Percentiles rank a stretch among this genome's conserved stretches.
phyloP scores from a whole-genome alignment of 305 asterid genomes.

The Fraxinus sp. region DNA sequence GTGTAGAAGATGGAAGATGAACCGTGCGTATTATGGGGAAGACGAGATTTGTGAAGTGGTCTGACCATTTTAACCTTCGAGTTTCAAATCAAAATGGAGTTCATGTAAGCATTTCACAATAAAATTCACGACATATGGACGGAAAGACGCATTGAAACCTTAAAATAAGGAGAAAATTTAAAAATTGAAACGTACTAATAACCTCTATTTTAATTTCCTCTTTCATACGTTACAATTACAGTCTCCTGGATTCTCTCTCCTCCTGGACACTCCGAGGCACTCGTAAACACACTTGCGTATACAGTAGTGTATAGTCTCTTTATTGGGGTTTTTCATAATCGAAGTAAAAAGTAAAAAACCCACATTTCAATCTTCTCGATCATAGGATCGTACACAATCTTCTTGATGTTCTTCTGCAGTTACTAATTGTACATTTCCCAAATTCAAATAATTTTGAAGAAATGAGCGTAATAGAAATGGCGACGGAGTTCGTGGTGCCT shows the following conservation, averaged over 20 bases:
- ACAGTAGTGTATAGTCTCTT: too few species aligned
- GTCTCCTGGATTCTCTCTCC: neutral
- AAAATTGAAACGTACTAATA: too few species aligned
- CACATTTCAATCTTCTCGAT: neutral
- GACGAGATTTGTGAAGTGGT: too few species aligned
- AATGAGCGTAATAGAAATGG: conserved; percentile 34
- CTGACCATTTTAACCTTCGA: too few species aligned
- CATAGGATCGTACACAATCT: neutral
- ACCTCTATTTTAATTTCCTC: too few species aligned
- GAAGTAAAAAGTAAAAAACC: neutral
- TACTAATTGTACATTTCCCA: neutral
- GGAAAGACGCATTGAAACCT: too few species aligned
- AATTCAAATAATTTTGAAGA: neutral
- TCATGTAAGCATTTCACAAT: too few species aligned
- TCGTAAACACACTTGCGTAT: neutral
- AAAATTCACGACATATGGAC: too few species aligned
- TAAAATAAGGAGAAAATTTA: too few species aligned
- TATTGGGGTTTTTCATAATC: neutral
- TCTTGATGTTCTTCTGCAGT: neutral
- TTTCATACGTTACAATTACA: neutral
- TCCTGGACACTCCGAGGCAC: neutral
- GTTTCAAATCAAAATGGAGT: too few species aligned
- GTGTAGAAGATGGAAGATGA: too few species aligned
- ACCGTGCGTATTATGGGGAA: too few species aligned
- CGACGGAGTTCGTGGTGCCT: conserved; percentile 68